These are phyloP conservation scores for Penicillium egyptiacum DNA, from an alignment of 495 filamentous ascomycete genomes.

Conservation along the genomic window DNA sequence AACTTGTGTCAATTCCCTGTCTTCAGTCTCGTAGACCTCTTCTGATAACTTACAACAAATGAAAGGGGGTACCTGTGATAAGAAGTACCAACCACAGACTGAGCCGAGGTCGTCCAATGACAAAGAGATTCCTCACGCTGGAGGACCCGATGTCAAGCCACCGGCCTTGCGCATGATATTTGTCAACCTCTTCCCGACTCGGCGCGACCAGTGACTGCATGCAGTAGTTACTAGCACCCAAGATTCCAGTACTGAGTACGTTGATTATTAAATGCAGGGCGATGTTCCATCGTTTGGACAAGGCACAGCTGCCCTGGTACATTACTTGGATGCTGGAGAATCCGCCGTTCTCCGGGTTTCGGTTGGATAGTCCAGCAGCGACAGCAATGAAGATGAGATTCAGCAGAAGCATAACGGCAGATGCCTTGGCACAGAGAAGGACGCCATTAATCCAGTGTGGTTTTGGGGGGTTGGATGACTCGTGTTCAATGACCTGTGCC, in stretches of 20 bases:
- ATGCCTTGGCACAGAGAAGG: no score
- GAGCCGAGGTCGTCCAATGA: conserved; percentile 7
- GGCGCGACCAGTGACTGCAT: conserved; percentile 41
- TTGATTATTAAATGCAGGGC: conserved; percentile 35
- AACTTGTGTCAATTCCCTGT: background rate
- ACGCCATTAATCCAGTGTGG: no score
- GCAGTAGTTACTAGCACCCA: conserved; percentile 37
- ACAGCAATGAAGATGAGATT: no score
- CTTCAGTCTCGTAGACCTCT: no score
- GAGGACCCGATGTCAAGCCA: conserved; percentile 30
- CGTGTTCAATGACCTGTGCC: no score
- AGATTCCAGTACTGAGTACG: conserved; percentile 29
- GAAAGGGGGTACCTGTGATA: conserved; percentile 23
- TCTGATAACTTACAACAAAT: conserved; percentile 23
- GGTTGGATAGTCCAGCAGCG: no score
- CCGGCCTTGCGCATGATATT: conserved; percentile 12
- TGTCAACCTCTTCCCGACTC: conserved; percentile 27
- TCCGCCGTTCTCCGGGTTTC: no score
- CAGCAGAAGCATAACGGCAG: no score
- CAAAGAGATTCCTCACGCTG: conserved; percentile 20
- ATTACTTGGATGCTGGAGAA: no score
- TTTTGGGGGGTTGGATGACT: no score
- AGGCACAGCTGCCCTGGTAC: conserved; percentile 2
- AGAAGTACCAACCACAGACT: conserved; percentile 17
- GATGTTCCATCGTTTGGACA: conserved; percentile 14